phyloP scores from a whole-genome alignment of 2,329 filamentous ascomycete species.

The Xylariaceae sp. region DNA sequence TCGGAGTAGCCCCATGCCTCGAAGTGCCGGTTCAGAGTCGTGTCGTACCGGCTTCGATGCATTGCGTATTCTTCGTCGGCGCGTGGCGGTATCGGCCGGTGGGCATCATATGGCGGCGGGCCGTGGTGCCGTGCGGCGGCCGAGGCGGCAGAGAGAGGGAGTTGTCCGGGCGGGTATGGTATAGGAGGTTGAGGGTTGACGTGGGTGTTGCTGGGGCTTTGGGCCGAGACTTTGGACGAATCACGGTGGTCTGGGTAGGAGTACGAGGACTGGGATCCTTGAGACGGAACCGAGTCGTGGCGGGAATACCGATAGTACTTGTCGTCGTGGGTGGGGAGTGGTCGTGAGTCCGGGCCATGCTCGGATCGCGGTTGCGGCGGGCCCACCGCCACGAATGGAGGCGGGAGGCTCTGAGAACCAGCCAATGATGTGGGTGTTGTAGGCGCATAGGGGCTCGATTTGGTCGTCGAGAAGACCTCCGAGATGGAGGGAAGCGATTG shows the following conservation, averaged over 20 bases:
- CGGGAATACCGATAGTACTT: slow-evolving; percentile 30
- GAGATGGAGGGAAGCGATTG: slow-evolving; percentile 36
- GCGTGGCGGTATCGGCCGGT: slow-evolving; percentile 40
- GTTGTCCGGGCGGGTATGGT: slow-evolving; percentile 44
- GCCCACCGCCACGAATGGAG: slow-evolving; percentile 25
- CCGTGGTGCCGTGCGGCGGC: slow-evolving; percentile 48
- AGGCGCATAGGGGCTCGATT: slow-evolving; percentile 31
- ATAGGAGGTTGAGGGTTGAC: slow-evolving; percentile 35
- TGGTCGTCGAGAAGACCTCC: slow-evolving; percentile 32
- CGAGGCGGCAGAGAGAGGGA: slow-evolving; percentile 37
- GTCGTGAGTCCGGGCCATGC: slow-evolving; percentile 27
- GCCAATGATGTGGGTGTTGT: slow-evolving; percentile 28
- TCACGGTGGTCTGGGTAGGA: slow-evolving; percentile 30
- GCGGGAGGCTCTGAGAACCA: slow-evolving; percentile 29
- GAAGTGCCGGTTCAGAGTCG: slow-evolving; percentile 44
- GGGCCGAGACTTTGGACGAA: slow-evolving; percentile 26
- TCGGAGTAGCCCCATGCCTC: slow-evolving; percentile 54
- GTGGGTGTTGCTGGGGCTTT: slow-evolving; percentile 22
- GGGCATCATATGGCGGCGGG: slow-evolving; percentile 45
- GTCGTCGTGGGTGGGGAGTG: slow-evolving; percentile 31
- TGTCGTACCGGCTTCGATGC: slow-evolving; percentile 42
- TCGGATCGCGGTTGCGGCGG: slow-evolving; percentile 29
- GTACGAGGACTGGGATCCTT: slow-evolving; percentile 28
- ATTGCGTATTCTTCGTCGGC: slow-evolving; percentile 44
- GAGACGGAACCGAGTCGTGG: slow-evolving; percentile 27